Conservation (phyloP, 768 basidiomycete genomes). For the Cantharellus anzutake region DNA sequence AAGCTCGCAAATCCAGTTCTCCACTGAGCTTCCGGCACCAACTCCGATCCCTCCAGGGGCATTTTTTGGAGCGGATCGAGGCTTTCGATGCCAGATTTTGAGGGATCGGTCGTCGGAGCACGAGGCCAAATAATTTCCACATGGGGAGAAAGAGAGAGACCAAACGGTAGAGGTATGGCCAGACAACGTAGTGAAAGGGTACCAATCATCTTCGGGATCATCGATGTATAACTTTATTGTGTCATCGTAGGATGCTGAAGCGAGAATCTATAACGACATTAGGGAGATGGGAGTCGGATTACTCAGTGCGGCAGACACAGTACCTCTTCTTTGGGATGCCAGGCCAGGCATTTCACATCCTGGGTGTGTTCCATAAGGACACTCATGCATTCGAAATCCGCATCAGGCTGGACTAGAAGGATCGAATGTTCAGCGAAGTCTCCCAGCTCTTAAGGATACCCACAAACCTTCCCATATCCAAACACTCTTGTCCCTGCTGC, state of each 20-base stretch:
- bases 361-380: constrained; percentile 95
- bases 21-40: constrained; percentile 15
- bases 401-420: constrained; percentile 59
- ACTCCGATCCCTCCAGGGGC: constrained; percentile 11
- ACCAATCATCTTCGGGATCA: constrained; percentile 92
- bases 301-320: constrained; percentile 1
- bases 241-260: constrained; percentile 94
- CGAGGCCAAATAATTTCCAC: constrained; percentile 55
- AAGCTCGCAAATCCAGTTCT: constrained; percentile 43
- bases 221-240: constrained; percentile 86
- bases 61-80: constrained; percentile 14
- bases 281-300: not conserved
- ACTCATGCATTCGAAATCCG: constrained; percentile 85
- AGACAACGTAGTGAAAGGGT: constrained; percentile 57
- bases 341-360: constrained; percentile 87
- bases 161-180: constrained; percentile 85
- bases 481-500: constrained; percentile 90
- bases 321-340: constrained; percentile 94
- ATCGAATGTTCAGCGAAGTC: not conserved
- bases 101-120: constrained; percentile 38
- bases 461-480: constrained; percentile 94
- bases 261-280: constrained; percentile 50
- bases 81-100: constrained; percentile 56
- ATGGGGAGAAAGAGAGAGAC: constrained; percentile 64
- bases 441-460: not conserved